phyloP scores from a whole-genome alignment of 2,329 filamentous ascomycete species.

The Magnaporthales sp. region DNA sequence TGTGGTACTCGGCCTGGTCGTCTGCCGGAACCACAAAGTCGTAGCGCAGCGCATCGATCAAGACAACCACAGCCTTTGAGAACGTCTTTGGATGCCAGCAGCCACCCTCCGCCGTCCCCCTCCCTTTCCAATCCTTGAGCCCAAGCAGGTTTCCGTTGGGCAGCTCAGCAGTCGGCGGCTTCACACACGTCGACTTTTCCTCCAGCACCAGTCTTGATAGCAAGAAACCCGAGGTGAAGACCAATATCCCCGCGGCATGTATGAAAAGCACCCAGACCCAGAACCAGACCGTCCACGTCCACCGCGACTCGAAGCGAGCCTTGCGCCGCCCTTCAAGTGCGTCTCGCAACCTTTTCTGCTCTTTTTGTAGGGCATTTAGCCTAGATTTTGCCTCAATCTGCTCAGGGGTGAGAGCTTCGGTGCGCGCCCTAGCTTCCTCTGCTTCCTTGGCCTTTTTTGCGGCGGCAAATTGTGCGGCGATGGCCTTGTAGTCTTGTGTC shows the following conservation, averaged over 20 bases:
- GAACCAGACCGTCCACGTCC: constrained; percentile 54
- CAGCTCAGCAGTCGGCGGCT: constrained; percentile 41
- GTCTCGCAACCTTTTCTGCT: constrained; percentile 34
- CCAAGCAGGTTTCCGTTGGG: constrained; percentile 26
- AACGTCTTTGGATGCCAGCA: constrained; percentile 98
- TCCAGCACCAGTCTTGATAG: constrained; percentile 77
- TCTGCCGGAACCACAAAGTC: constrained; percentile 85
- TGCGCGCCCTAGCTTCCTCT: constrained; percentile 13
- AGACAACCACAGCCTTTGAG: constrained; percentile 78
- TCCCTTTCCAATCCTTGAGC: constrained; percentile 27
- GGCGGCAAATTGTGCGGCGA: constrained; percentile 43
- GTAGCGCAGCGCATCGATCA: constrained; percentile 91
- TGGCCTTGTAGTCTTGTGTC: constrained; percentile 39
- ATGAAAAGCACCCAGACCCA: constrained; percentile 64
- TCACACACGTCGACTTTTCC: constrained; percentile 61
- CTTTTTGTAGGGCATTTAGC: constrained; percentile 30
- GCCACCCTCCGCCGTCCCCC: constrained; percentile 47
- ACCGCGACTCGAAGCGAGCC: constrained; percentile 40
- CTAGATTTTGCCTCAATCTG: constrained; percentile 16
- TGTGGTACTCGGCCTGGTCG: constrained; percentile 59
- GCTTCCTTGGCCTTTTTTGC: constrained; percentile 41
- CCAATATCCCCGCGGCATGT: constrained; percentile 73
- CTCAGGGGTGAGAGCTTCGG: constrained; percentile 14
- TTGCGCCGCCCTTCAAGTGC: constrained; percentile 40
- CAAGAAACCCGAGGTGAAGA: constrained; percentile 93